Percentiles rank a stretch among this genome's conserved stretches.
phyloP scores from a whole-genome alignment of 2,329 filamentous ascomycete genomes.

The Paecilomyces variotii region DNA sequence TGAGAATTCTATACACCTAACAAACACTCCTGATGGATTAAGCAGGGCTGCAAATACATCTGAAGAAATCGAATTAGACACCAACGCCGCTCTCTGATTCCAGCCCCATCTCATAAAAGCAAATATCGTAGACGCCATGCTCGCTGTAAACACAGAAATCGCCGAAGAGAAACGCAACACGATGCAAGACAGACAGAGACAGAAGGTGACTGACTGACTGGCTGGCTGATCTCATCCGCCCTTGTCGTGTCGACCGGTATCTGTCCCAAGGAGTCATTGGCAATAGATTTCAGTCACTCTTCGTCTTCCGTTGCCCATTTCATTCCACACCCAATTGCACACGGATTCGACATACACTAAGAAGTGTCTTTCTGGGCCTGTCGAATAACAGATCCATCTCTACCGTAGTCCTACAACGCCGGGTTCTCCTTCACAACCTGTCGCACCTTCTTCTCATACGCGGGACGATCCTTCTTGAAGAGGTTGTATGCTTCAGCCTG shows the following conservation, averaged over 20 bases:
- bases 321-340: not conserved
- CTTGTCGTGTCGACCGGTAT: not conserved
- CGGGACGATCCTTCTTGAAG: constrained; percentile 78
- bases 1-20: not conserved
- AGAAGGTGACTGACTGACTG: not conserved
- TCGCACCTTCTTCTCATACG: constrained; percentile 83
- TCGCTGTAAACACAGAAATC: constrained; percentile 10
- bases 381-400: not conserved
- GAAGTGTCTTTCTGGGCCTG: not conserved
- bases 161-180: not conserved
- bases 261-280: not conserved
- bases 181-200: not conserved
- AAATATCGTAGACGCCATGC: constrained; percentile 18
- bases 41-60: constrained; percentile 5
- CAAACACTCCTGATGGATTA: not conserved
- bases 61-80: not conserved
- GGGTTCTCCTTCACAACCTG: constrained; percentile 86
- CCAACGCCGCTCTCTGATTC: not conserved
- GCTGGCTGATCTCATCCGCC: not conserved
- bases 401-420: constrained; percentile 48
- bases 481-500: constrained; percentile 97
- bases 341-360: not conserved
- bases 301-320: not conserved
- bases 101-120: constrained; percentile 1
- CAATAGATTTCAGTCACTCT: not conserved